Evolutionary conservation across 148 eudicot genomes (phyloP), one percentile per base, ranked within the genome.

Genomic region (Diospyros lotus): DNA sequence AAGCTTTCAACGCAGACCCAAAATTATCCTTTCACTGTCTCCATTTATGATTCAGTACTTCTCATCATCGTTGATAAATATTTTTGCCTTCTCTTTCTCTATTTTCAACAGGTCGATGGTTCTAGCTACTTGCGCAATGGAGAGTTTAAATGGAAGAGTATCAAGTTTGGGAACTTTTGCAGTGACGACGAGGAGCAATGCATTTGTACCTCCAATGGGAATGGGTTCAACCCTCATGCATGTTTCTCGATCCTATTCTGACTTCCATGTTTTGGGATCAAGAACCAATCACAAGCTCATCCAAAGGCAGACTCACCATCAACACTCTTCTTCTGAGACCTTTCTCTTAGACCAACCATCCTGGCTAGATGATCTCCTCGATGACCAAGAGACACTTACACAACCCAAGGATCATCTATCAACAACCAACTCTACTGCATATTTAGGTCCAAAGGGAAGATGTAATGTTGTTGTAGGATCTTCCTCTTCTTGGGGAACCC

Each of bases 281-380:
- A 39, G 63, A 54, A 10, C 52, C 38, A 71, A 5, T 42, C 52
- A 73, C 73, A 64, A 73, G 55, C 80, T 63, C 3, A 41, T 66
- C 13, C 81, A 80, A 14, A 64, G 66, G 64, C 79, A 53, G 58
- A 58, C 52, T 54, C 75, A 61, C 71, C 83, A 83, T 75, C 89
- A 79, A 38, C 87, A 82, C 5, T 75, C 86, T 50, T 64, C 80
- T 56, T 88, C 89, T 6, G 83, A 84, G 60, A 81, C 80, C 75
- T 60, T 78, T 43, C 68, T 83, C 4, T 55, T 76, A 7, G 96
- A 93, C 53, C 87, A 87, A 61, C 98, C 97, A 7, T 78, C 89
- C 66, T 93, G 98, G 98, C 83, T 93, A 4, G 97, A 91, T 15
- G 97, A 93, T 60, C 94, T 93, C 64, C 84, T 91, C 6, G 78